Evolutionary conservation across 108 stramenopile species (phyloP).

Genomic region (Fragilaria radians): DNA sequence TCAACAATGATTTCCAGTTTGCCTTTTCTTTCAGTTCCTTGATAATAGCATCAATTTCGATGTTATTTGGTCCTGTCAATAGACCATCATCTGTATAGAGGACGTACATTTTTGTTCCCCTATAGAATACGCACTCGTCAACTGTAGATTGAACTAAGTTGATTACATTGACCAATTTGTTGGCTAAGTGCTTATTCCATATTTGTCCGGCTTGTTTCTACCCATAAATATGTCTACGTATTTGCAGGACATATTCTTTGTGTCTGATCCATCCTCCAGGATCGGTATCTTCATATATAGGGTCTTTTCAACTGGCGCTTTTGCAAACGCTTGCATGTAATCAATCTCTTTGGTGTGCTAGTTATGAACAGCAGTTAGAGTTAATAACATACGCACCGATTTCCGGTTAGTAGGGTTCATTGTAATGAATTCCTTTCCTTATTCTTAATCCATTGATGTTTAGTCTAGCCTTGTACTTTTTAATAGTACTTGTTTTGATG

Average conservation of each 20-base stretch:
- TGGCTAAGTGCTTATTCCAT: conserved; percentile 6
- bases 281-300: conserved; percentile 21
- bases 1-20: conserved; percentile 27
- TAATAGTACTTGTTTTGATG: conserved; percentile 20
- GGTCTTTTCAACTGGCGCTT: conserved; percentile 15
- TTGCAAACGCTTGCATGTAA: conserved; percentile 10
- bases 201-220: neutral
- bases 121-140: conserved; percentile 47
- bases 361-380: neutral
- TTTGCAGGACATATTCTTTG: conserved; percentile 13
- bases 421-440: conserved; percentile 8
- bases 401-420: conserved; percentile 24
- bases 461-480: conserved; percentile 22
- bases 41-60: conserved; percentile 14
- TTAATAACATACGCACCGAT: conserved; percentile 3
- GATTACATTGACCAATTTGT: conserved; percentile 9
- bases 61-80: conserved; percentile 17
- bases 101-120: conserved; percentile 25
- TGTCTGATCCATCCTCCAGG: conserved; percentile 1
- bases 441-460: conserved; percentile 30
- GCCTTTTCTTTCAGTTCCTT: conserved; percentile 5
- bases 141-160: conserved; percentile 28
- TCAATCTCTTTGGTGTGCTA: conserved; percentile 2
- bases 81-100: conserved; percentile 39
- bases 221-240: conserved; percentile 9